Percentiles rank a stretch among this genome's conserved stretches.
These are phyloP conservation scores for Trametes gibbosa DNA, from an alignment of 768 basidiomycete species.

Conservation along the genomic window DNA sequence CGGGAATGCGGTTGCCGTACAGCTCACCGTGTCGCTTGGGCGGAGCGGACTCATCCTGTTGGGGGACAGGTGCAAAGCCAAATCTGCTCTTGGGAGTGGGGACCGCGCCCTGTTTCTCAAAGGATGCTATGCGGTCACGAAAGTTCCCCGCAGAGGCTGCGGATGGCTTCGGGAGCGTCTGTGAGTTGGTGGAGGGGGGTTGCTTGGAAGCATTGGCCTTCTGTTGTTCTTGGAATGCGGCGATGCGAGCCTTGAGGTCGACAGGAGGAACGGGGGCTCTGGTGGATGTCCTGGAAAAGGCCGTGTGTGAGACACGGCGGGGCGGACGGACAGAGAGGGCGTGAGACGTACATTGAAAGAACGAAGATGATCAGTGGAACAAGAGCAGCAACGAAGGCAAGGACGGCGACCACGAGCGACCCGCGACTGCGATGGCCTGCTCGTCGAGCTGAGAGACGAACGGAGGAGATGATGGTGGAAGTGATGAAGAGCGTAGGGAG, in stretches of 20 bases:
- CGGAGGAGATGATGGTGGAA: slow-evolving; percentile 22
- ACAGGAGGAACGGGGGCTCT: slow-evolving; percentile 29
- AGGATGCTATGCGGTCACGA: slow-evolving; percentile 75
- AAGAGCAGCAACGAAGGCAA: background rate
- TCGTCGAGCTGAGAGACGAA: slow-evolving; percentile 20
- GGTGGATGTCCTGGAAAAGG: slow-evolving; percentile 24
- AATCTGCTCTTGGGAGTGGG: slow-evolving; percentile 77
- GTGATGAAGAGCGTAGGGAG: slow-evolving; percentile 13
- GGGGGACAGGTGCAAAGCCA: slow-evolving; percentile 63
- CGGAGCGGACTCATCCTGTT: slow-evolving; percentile 44
- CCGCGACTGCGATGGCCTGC: slow-evolving; percentile 31
- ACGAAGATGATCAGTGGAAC: slow-evolving; percentile 19
- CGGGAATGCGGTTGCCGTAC: slow-evolving; percentile 69
- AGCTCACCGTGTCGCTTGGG: slow-evolving; percentile 59
- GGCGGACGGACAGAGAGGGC: background rate
- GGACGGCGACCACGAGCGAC: slow-evolving; percentile 32
- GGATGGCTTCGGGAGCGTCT: slow-evolving; percentile 10
- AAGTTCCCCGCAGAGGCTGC: slow-evolving; percentile 24
- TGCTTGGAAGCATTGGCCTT: slow-evolving; percentile 20
- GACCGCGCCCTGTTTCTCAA: slow-evolving; percentile 74
- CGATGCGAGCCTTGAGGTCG: slow-evolving; percentile 81
- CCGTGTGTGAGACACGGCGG: background rate
- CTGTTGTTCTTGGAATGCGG: slow-evolving; percentile 68
- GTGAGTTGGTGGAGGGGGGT: slow-evolving; percentile 22
- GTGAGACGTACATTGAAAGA: slow-evolving; percentile 22